Conservation (phyloP, 495 filamentous ascomycete genomes). For the Filosporella fistucella region DNA sequence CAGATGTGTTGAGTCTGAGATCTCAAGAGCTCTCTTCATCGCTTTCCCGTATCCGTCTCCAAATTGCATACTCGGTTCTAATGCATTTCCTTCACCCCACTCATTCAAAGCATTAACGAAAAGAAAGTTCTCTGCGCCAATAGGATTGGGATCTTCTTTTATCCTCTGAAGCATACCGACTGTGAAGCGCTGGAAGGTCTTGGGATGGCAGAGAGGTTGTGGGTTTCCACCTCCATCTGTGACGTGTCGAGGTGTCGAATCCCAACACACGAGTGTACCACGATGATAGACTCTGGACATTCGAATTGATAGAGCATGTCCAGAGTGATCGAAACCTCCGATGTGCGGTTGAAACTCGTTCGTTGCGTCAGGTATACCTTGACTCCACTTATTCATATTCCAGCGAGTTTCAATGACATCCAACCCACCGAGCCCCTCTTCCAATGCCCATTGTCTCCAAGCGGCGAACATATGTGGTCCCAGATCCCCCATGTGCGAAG, state of each 20-base stretch:
- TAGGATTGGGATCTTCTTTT: not conserved
- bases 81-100: not conserved
- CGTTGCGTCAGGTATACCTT: not conserved
- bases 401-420: not conserved
- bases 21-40: not conserved
- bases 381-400: not conserved
- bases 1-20: not conserved
- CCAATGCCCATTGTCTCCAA: not conserved
- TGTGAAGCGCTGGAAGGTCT: not conserved
- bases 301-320: not conserved
- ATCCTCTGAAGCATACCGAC: not conserved
- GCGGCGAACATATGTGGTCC: not conserved
- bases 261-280: not conserved
- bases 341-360: not conserved
- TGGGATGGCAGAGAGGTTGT: not conserved
- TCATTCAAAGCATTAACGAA: conserved; percentile 1
- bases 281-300: not conserved
- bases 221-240: not conserved
- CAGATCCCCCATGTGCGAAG: not conserved
- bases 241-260: not conserved
- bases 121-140: not conserved
- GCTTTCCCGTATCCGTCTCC: not conserved
- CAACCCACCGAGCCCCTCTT: not conserved
- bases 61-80: conserved; percentile 1
- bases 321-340: not conserved